Percentiles rank a stretch among this genome's conserved stretches.
phyloP scores from a whole-genome alignment of 305 asterid genomes.

The Rubia peregrina region DNA sequence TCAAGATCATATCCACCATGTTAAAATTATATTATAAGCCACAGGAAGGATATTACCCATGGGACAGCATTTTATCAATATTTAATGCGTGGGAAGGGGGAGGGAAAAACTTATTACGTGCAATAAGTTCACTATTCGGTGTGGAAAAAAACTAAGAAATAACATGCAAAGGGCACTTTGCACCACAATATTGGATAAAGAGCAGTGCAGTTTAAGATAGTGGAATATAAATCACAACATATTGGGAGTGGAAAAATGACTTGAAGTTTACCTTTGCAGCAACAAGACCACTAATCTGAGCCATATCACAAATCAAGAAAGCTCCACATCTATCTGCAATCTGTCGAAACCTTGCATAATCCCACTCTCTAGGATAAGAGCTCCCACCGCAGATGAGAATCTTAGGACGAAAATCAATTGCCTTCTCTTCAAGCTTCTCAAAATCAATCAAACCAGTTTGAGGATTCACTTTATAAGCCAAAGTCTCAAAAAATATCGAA shows the following conservation, averaged over 20 bases:
- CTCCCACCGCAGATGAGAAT: constrained; percentile 88
- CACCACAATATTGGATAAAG: neutral
- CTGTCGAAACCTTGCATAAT: constrained; percentile 66
- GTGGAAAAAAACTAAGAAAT: neutral
- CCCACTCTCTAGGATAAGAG: constrained; percentile 90
- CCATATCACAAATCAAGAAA: constrained; percentile 79
- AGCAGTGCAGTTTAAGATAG: neutral
- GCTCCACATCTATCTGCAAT: constrained; percentile 90
- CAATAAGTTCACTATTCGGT: too few relatives aligned
- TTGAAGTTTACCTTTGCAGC: constrained; percentile 64
- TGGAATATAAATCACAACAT: neutral
- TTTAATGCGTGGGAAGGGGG: too few relatives aligned
- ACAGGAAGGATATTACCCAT: neutral
- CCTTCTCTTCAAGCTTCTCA: constrained; percentile 80
- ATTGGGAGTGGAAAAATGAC: neutral
- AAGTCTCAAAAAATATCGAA: constrained; percentile 71
- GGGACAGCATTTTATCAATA: neutral
- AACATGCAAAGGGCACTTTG: neutral
- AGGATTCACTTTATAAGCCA: constrained; percentile 67
- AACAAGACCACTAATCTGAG: constrained; percentile 86
- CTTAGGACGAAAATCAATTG: constrained; percentile 78
- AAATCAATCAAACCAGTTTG: constrained; percentile 72
- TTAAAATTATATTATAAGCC: neutral
- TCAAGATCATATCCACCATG: neutral
- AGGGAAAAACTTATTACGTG: neutral